Base-by-base conservation (phyloP, 257 asterid genomes). In the Striga asiatica region DNA sequence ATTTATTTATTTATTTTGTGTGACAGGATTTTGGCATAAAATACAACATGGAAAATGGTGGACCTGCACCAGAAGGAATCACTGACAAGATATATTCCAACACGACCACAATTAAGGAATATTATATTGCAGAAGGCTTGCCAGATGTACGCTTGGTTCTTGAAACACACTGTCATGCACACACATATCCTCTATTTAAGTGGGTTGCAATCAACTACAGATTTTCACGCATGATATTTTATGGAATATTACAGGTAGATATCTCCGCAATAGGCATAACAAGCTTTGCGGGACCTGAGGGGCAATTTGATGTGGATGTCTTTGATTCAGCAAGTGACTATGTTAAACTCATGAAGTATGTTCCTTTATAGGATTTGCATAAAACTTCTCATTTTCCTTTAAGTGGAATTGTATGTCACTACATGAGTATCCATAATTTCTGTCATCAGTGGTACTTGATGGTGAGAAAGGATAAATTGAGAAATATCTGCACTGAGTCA, bases 21-120 rank as follows among this genome's bases (percentile, higher is more conserved):
- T 62, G 27, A 29, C 77, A 91, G 98, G 98, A 91, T 64, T 91
- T 91, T 70, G 98, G 98, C 69, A 87, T 91, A 64, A 91, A 91
- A 69, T 91, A 91, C 85, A 91, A 87, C 83, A 91, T 91, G 98
- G 98, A 82, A 74, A 91, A 91, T 76, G 98, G 98, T 64, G 98
- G 98, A 58, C 98, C 98, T 66, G 98, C 98, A 52, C 95, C 93
- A 3, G 98, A 91, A 78, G 92, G 89, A 61, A 77, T 87, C 68
- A 91, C 98, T 0, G 83, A 87, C 62, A 84, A 82, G 80, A 87
- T 91, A 45, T 87, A 78, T 70, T 60, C 82, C 57, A 91, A 84
- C 75, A 91, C 98, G 18, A 87, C 89, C 54, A 78, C 95, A 21
- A 87, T 91, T 72, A 82, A 82, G 71, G 97, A 84, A 71, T 91